Conservation (phyloP, 1,284 basidiomycete genomes). For the Polyporus tsugae region DNA sequence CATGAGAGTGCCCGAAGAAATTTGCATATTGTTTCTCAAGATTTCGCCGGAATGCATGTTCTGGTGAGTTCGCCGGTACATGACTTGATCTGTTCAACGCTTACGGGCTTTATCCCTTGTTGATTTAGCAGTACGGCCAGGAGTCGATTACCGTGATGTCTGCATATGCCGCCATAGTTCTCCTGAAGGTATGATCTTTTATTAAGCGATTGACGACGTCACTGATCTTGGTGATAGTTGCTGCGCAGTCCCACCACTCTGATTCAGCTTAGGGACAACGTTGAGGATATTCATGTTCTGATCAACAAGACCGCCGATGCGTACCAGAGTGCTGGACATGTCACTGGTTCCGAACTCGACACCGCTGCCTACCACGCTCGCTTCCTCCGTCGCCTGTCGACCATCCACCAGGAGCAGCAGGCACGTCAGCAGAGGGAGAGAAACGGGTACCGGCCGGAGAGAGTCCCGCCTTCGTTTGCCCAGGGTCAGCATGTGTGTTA, state of each 20-base stretch:
- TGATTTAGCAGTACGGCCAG: slow-evolving; percentile 76
- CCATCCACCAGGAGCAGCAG: slow-evolving; percentile 63
- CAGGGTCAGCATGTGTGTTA: slow-evolving; percentile 11
- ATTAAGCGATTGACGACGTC: not conserved
- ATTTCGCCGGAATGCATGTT: slow-evolving; percentile 78
- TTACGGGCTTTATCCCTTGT: not conserved
- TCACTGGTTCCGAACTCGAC: slow-evolving; percentile 66
- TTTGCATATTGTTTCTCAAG: slow-evolving; percentile 72
- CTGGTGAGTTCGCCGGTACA: slow-evolving; percentile 57
- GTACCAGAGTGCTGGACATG: slow-evolving; percentile 71
- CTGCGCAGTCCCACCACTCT: slow-evolving; percentile 66
- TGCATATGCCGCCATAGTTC: slow-evolving; percentile 81
- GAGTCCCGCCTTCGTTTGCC: slow-evolving; percentile 24
- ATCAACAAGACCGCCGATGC: slow-evolving; percentile 77
- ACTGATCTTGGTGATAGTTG: slow-evolving; percentile 51
- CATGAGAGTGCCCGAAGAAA: slow-evolving; percentile 75
- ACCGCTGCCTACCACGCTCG: slow-evolving; percentile 73
- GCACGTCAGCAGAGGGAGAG: slow-evolving; percentile 46
- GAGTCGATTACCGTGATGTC: slow-evolving; percentile 85
- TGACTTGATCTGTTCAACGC: not conserved
- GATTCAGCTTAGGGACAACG: slow-evolving; percentile 62
- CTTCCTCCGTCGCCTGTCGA: slow-evolving; percentile 74
- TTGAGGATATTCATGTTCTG: slow-evolving; percentile 66
- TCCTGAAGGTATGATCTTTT: slow-evolving; percentile 64
- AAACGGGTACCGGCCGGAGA: slow-evolving; percentile 20